These are phyloP conservation scores for Strobilomyces dryophilus DNA, from an alignment of 768 basidiomycete species.

Conservation along the genomic window DNA sequence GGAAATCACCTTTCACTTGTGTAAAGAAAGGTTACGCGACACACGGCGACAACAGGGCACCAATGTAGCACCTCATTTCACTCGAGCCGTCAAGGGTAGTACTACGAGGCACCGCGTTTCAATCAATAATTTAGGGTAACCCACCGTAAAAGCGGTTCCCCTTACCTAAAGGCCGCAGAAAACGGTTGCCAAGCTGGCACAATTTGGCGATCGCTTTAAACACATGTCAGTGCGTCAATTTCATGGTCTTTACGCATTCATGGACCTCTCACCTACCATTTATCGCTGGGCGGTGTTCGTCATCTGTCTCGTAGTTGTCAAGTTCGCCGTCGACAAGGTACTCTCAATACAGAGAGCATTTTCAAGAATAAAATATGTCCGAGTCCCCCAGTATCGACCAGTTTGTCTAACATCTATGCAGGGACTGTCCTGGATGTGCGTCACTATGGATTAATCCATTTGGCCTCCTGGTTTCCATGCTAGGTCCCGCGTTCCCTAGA, in stretches of 20 bases:
- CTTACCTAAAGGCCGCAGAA: too few relatives aligned
- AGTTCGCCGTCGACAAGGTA: conserved; percentile 3
- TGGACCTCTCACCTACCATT: background rate
- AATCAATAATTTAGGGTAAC: too few relatives aligned
- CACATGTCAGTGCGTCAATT: too few relatives aligned
- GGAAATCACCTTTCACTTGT: too few relatives aligned
- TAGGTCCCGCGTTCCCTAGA: conserved; percentile 34
- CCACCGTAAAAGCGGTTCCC: too few relatives aligned
- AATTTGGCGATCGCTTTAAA: too few relatives aligned
- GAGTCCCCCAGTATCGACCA: background rate
- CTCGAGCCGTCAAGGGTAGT: too few relatives aligned
- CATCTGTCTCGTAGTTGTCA: conserved; percentile 7
- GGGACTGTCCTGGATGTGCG: conserved; percentile 17
- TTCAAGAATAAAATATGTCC: conserved; percentile 16
- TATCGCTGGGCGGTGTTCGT: conserved; percentile 6
- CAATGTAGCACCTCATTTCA: too few relatives aligned
- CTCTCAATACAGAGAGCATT: conserved; percentile 11
- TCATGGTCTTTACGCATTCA: background rate
- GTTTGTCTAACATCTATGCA: background rate
- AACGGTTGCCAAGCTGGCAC: too few relatives aligned
- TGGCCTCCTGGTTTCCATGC: conserved; percentile 18
- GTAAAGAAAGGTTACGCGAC: too few relatives aligned
- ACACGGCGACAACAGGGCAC: too few relatives aligned
- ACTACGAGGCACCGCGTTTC: too few relatives aligned
- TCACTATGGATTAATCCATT: conserved; percentile 34